These are phyloP conservation scores for Nicotiana otophora DNA, from an alignment of 257 asterid genomes.

Conservation along the genomic window DNA sequence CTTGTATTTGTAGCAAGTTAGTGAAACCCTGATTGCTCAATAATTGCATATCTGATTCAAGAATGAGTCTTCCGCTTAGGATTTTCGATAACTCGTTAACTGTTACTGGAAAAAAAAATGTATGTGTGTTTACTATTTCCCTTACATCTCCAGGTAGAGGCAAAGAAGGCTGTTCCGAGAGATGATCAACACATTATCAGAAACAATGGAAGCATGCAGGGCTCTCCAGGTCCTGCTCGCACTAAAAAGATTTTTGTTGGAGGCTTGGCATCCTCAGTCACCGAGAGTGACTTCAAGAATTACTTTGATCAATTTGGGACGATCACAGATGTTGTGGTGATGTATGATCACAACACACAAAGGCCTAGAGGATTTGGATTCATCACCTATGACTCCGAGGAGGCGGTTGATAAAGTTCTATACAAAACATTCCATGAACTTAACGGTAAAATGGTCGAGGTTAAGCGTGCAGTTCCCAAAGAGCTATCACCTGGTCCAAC, in stretches of 20 bases:
- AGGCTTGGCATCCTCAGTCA: conserved; percentile 63
- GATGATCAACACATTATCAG: conserved; percentile 42
- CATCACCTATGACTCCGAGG: conserved; percentile 51
- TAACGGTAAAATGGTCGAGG: conserved; percentile 86
- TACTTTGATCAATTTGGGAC: conserved; percentile 66
- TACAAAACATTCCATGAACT: conserved; percentile 66
- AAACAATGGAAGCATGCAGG: conserved; percentile 36
- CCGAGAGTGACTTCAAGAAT: conserved; percentile 55
- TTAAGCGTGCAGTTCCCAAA: conserved; percentile 76
- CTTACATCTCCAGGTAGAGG: conserved; percentile 51
- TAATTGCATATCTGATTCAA: not conserved
- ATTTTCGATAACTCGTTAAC: not conserved
- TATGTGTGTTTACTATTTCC: not conserved
- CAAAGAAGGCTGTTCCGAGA: conserved; percentile 68
- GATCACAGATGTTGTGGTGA: conserved; percentile 66
- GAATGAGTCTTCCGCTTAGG: not conserved
- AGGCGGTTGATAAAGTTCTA: conserved; percentile 28
- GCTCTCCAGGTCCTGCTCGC: conserved; percentile 52
- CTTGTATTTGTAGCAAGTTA: not conserved
- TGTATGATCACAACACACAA: conserved; percentile 74
- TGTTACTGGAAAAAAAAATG: not conserved
- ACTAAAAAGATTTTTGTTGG: conserved; percentile 71
- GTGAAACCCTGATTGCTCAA: not conserved
- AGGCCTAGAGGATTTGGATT: conserved; percentile 83
- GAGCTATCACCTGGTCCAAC: conserved; percentile 77